These are phyloP conservation scores for Quillaja saponaria DNA, from an alignment of 306 rosid genomes.

Conservation along the genomic window DNA sequence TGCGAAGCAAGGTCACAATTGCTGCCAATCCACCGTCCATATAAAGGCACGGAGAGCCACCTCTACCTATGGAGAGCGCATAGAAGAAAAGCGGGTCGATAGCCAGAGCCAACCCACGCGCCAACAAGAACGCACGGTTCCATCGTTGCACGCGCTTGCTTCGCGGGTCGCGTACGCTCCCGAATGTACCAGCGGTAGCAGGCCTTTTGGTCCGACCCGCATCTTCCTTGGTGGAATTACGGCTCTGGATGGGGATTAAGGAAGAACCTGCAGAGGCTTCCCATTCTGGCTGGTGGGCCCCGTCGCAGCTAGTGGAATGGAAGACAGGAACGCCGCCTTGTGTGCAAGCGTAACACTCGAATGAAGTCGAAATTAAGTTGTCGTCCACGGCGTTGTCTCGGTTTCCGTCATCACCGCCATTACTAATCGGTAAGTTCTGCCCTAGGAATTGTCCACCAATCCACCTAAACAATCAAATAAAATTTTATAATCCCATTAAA, in stretches of 20 bases:
- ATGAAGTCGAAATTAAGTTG: constrained; percentile 23
- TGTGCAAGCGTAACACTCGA: constrained; percentile 94
- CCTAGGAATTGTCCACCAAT: constrained; percentile 31
- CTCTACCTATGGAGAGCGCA: constrained; percentile 82
- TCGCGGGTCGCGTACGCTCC: constrained; percentile 73
- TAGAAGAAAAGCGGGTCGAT: constrained; percentile 90
- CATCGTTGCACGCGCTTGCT: constrained; percentile 78
- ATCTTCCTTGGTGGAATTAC: constrained; percentile 22
- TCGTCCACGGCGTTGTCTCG: constrained; percentile 20
- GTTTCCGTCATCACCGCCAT: constrained; percentile 15
- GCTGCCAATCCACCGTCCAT: constrained; percentile 89
- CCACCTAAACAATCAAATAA: constrained; percentile 44
- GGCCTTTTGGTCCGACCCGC: background rate
- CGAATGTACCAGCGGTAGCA: constrained; percentile 42
- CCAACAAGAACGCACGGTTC: constrained; percentile 77
- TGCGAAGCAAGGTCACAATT: constrained; percentile 66
- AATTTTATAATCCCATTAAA: background rate
- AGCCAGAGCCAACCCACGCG: constrained; percentile 87
- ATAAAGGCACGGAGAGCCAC: constrained; percentile 81
- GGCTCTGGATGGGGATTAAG: constrained; percentile 63
- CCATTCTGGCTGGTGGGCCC: constrained; percentile 72
- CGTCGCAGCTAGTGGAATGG: constrained; percentile 91
- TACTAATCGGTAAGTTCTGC: constrained; percentile 1
- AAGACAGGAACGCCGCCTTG: constrained; percentile 80
- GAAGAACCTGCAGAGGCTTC: constrained; percentile 93